Base-by-base conservation (phyloP, 1,284 basidiomycete genomes). In the Flammula alnicola region DNA sequence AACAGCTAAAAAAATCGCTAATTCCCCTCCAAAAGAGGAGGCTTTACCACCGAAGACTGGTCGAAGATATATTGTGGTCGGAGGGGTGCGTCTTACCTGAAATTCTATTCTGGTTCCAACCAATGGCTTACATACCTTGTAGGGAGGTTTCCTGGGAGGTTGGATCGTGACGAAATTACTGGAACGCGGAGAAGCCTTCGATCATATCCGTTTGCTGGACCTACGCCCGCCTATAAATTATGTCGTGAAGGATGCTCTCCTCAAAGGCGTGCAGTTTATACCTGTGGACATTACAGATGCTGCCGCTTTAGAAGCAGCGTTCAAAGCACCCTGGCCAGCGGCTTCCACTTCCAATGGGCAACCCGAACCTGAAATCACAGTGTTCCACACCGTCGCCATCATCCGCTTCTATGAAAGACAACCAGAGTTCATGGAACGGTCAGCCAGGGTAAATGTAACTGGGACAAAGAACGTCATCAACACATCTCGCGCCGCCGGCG, bases 341-440 rank as follows among this genome's bases (percentile, higher is more conserved):
- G n/a, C n/a, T n/a, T n/a, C n/a, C n/a, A 26, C 7, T 85, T 83
- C 10, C 84, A 83, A 9, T 84, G 3, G 70, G 86, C 75, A 77
- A 4, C 73, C 8, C 5, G 59, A 67, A 12, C 64, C 71, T 6
- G 72, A 75, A 47, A 65, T 83, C 26, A 86, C 86, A 0, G 76
- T 89, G 5, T 86, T 88, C 63, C 85, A 88, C 58, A 85, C 84
- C 16, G 88, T 83, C 3, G 84, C 87, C 14, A 85, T 75, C 55
- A 88, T 90, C 52, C 84, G 86, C 3, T 90, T 86, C 64, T 90
- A 81, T 61, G 87, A 90, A 57, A 79, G 83, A 2, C 72, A 77
- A 48, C 57, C 65, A 1, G 61, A 59, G 2, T 73, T 88, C 8
- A 63, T 87, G 3, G 64, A 67, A 2, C 72, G 72, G 25, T 89